Evolutionary conservation across 1,284 basidiomycete genomes (phyloP).

Genomic region (Ganoderma leucocontextum): DNA sequence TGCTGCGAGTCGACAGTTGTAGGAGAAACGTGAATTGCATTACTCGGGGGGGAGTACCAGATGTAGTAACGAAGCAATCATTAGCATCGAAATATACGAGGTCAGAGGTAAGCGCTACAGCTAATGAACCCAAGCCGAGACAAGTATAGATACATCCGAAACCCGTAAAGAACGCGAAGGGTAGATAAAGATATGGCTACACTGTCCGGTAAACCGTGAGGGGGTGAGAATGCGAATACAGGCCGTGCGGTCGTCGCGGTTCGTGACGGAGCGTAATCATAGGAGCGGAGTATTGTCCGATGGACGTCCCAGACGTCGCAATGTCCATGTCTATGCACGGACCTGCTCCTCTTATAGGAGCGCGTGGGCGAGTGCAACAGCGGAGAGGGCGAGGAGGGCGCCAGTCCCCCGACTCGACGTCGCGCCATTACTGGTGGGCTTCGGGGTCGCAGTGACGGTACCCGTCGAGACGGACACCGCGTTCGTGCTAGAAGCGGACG

Average conservation of each 20-base stretch:
- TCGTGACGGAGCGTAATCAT: slow-evolving; percentile 17
- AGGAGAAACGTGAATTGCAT: not conserved
- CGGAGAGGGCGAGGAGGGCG: slow-evolving; percentile 17
- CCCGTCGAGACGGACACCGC: slow-evolving; percentile 13
- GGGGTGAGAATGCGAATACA: slow-evolving; percentile 16
- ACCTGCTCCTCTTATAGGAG: not conserved
- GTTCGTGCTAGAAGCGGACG: slow-evolving; percentile 20
- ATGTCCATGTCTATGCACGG: not conserved
- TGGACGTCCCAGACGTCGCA: slow-evolving; percentile 9
- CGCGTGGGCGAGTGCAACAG: slow-evolving; percentile 11
- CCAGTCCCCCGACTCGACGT: slow-evolving; percentile 10
- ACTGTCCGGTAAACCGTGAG: slow-evolving; percentile 3
- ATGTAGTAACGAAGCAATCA: not conserved
- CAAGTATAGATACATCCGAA: slow-evolving; percentile 21
- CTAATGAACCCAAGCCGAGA: slow-evolving; percentile 6
- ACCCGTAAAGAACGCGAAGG: slow-evolving; percentile 18
- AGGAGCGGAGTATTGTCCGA: not conserved
- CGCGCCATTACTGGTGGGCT: slow-evolving; percentile 16
- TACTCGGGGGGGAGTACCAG: not conserved
- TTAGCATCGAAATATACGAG: slow-evolving; percentile 15
- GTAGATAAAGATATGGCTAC: slow-evolving; percentile 28
- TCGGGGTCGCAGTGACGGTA: not conserved
- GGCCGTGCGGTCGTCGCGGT: not conserved
- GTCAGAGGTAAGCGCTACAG: slow-evolving; percentile 12
- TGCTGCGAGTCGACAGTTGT: not conserved